phyloP scores from a whole-genome alignment of 805 yeast genomes.

The Sungouiozyma ichnusensis region DNA sequence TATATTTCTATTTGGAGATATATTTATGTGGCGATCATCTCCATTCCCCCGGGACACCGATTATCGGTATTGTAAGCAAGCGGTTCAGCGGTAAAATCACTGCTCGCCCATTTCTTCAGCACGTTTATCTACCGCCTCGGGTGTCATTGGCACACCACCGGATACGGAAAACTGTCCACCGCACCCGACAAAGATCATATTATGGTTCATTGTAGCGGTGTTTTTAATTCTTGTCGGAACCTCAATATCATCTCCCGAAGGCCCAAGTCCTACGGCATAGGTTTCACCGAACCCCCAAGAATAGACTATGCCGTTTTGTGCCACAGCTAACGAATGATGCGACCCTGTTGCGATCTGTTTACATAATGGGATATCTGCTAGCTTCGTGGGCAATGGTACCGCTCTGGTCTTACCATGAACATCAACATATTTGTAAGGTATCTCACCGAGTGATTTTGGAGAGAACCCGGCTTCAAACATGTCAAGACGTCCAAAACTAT shows the following conservation, averaged over 20 bases:
- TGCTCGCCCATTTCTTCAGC: conserved; percentile 43
- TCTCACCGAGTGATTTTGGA: conserved; percentile 51
- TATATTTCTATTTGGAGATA: too few species aligned
- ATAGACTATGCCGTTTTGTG: conserved; percentile 73
- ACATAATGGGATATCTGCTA: conserved; percentile 47
- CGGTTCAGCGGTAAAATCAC: too few species aligned
- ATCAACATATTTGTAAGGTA: conserved; percentile 51
- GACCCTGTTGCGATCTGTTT: conserved; percentile 70
- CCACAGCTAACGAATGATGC: conserved; percentile 83
- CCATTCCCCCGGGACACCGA: too few species aligned
- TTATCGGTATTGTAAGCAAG: too few species aligned
- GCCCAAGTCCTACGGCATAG: conserved; percentile 92
- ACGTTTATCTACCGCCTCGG: conserved; percentile 33
- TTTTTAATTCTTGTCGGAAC: conserved; percentile 82
- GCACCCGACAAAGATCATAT: conserved; percentile 67
- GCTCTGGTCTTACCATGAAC: conserved; percentile 73
- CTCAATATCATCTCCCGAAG: conserved; percentile 74
- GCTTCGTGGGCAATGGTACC: conserved; percentile 72
- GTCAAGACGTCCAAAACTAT: conserved; percentile 83
- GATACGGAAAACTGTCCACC: conserved; percentile 95
- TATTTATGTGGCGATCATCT: too few species aligned
- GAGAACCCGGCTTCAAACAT: conserved; percentile 87
- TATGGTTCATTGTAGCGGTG: conserved; percentile 80
- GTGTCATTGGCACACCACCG: conserved; percentile 52
- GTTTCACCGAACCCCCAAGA: conserved; percentile 99